Base-by-base conservation (phyloP, 306 rosid species). In the Vigna hirtella region DNA sequence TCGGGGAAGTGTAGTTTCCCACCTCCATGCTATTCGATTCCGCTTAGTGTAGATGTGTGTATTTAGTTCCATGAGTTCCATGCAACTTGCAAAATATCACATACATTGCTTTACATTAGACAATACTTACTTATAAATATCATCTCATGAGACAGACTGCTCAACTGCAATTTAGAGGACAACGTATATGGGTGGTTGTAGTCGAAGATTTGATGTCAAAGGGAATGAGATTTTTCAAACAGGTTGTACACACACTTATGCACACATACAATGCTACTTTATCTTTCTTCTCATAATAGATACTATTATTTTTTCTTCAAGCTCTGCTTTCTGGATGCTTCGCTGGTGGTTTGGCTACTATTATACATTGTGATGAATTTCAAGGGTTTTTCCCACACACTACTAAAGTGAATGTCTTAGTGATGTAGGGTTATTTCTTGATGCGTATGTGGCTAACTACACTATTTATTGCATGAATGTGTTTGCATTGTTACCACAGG, bases 311-410 rank as follows among this genome's bases (percentile, higher is more conserved):
- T 55, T 34, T 77, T 43, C 67, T 88, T 73, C 90, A 95, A 97
- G 91, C 99, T 72, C 97, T 95, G 83, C 93, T 95, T 77, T 93
- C 99, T 26, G 98, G 99, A 56, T 95, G 99, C 90, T 95, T 98
- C 0, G 98, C 98, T 4, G 98, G 96, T 3, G 98, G 97, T 78
- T 58, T 93, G 62, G 97, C 97, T 80, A 77, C 98, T 70, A 87
- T 91, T 79, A 52, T 95, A 84, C 98, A 95, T 74, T 95, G 98
- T 36, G 96, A 95, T 64, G 88, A 90, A 72, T 93, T 91, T 65
- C 77, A 84, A 17, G 85, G 82, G 50, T 88, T 87, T 5, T 86
- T 93, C 77, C 86, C 98, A 7, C 43, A 86, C 56, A 83, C 80
- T 53, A 93, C 94, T 6, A 91, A 57, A 87, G 97, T 91, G 76